Conservation (phyloP, 306 rosid genomes). For the Dryas drummondii region DNA sequence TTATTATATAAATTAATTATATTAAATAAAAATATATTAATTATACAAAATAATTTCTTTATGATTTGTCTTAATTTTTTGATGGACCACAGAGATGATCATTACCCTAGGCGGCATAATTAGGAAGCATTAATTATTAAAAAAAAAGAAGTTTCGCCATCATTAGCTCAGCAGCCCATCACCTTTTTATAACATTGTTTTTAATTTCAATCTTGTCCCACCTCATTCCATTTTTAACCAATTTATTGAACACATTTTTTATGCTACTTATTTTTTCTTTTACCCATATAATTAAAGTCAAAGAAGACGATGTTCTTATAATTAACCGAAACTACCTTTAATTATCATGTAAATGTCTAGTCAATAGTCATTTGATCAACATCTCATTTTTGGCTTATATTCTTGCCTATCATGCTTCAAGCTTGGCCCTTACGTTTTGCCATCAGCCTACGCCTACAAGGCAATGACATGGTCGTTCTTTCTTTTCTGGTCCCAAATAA, state of each 20-base stretch:
- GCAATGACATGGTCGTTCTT: constrained; percentile 25
- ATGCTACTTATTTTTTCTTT: not conserved
- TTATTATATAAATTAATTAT: too few relatives aligned
- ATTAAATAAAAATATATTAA: too few relatives aligned
- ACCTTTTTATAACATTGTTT: too few relatives aligned
- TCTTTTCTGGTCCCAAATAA: not conserved
- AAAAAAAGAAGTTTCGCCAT: not conserved
- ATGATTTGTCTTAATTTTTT: not conserved
- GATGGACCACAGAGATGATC: not conserved
- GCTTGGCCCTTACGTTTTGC: not conserved
- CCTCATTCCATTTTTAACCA: too few relatives aligned
- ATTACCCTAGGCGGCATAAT: not conserved
- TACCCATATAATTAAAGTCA: not conserved
- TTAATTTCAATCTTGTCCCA: too few relatives aligned
- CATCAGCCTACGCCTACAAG: not conserved
- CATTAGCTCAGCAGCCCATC: not conserved
- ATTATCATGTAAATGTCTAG: not conserved
- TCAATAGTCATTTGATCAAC: not conserved
- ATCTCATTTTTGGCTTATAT: not conserved
- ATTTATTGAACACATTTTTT: not conserved
- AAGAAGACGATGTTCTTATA: not conserved
- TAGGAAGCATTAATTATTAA: not conserved
- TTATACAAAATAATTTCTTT: too few relatives aligned
- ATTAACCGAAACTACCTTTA: not conserved
- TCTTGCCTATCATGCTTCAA: not conserved